Base-by-base conservation (phyloP, 2,329 filamentous ascomycete genomes). In the Fusarium proliferatum region DNA sequence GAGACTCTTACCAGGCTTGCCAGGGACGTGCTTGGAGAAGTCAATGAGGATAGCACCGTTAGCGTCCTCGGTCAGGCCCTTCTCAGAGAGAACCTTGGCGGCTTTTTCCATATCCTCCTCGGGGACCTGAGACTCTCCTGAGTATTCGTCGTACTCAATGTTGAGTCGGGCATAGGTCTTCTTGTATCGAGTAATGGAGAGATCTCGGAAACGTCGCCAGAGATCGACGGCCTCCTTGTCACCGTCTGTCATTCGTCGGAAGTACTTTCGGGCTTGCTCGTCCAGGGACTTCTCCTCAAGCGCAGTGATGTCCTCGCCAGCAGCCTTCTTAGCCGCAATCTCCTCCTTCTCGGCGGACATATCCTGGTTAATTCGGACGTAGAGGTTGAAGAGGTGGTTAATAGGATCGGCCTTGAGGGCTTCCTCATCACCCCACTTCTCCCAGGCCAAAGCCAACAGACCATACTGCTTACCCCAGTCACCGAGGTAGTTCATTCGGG, bases 321-420 rank as follows among this genome's bases (percentile, higher is more conserved):
- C 85, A 43, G 85, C 84, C 79, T 89, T 88, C 73, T 87, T 84
- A 46, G 83, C 86, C 76, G 91, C 90, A 30, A 92, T 89, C 67
- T 87, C 80, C 72, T 92, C 91, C 73, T 92, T 91, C 84, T 95
- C 92, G 0, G 86, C 88, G 5, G 85, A 82, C 79, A 92, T 88
- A 55, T 94, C 90, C 66, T 84, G 84, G 82, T 92, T 94, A 81
- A 96, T 94, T 81, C 90, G 89, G 71, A 95, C 93, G 78, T 96
- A 96, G 58, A 96, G 91, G 78, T 95, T 90, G 81, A 92, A 95
- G 15, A 96, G 85, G 80, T 96, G 94, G 81, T 93, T 93, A 79
- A 96, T 94, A 17, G 94, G 93, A 77, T 96, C 93, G 53, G 87
- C 86, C 71, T 88, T 82, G 17, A 96, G 86, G 67, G 90, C 89